phyloP scores from a whole-genome alignment of 148 eudicot genomes.

The Tetragonia tetragonoides region DNA sequence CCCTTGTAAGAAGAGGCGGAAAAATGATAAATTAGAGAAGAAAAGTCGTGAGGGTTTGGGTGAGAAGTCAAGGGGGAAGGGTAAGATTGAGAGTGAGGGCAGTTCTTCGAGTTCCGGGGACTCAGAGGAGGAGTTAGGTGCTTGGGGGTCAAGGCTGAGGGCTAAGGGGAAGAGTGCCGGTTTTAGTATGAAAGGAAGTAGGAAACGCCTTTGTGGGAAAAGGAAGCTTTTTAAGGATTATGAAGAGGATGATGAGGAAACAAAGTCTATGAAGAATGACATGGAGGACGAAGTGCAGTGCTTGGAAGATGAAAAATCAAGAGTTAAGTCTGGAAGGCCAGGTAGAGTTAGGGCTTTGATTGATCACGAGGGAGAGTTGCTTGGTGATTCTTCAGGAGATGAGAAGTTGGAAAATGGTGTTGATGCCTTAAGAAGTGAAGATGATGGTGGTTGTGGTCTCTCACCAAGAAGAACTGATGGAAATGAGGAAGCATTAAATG shows the following conservation, averaged over 20 bases:
- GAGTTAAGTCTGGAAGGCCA: constrained; percentile 45
- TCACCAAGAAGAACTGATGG: constrained; percentile 12
- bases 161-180: constrained; percentile 36
- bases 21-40: constrained; percentile 32
- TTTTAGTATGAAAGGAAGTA: constrained; percentile 26
- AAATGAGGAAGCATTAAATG: constrained; percentile 32
- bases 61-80: constrained; percentile 35
- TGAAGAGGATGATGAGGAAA: constrained; percentile 40
- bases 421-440: constrained; percentile 29
- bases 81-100: constrained; percentile 29
- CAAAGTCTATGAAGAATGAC: constrained; percentile 17
- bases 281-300: constrained; percentile 26
- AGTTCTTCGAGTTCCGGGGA: constrained; percentile 35
- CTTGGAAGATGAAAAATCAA: constrained; percentile 36
- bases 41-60: constrained; percentile 27
- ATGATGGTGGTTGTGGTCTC: constrained; percentile 26
- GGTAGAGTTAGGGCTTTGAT: constrained; percentile 46
- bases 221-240: constrained; percentile 54
- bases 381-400: constrained; percentile 30
- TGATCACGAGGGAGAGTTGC: constrained; percentile 37
- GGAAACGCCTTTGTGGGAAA: constrained; percentile 41
- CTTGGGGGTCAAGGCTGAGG: constrained; percentile 70
- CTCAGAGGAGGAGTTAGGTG: constrained; percentile 42
- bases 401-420: constrained; percentile 25
- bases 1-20: constrained; percentile 62